Percentiles rank a stretch among this genome's conserved stretches.
Evolutionary conservation across 176 grass and related monocot genomes (phyloP).

Genomic region (Tillandsia fasciculata): DNA sequence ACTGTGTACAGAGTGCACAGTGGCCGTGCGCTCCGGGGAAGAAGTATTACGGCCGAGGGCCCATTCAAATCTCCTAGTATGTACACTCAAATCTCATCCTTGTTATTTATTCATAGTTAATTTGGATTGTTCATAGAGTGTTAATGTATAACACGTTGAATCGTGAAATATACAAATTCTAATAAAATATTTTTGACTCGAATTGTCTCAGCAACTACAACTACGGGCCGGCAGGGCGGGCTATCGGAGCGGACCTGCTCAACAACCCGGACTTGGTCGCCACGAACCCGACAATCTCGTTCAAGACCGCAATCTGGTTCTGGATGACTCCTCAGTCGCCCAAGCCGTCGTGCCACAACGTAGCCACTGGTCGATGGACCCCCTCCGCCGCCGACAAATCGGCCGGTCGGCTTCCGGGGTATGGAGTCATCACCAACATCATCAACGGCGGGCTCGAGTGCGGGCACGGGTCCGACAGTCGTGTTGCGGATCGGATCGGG

Average conservation of each 20-base stretch:
- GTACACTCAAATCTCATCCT: not conserved
- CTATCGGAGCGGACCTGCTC: constrained; percentile 34
- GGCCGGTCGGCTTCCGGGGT: constrained; percentile 25
- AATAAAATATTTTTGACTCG: not conserved
- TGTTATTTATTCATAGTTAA: no score
- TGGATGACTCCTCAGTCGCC: constrained; percentile 39
- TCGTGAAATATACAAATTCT: no score
- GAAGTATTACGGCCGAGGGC: constrained; percentile 30
- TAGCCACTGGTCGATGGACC: constrained; percentile 36
- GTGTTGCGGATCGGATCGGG: constrained; percentile 17
- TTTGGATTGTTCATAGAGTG: not conserved
- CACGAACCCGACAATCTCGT: constrained; percentile 27
- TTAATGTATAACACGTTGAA: not conserved
- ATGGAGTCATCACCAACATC: constrained; percentile 53
- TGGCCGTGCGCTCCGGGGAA: constrained; percentile 23
- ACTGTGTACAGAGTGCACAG: constrained; percentile 15
- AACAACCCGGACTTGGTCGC: constrained; percentile 56
- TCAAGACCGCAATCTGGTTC: constrained; percentile 58
- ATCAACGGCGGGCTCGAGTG: constrained; percentile 29
- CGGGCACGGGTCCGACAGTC: constrained; percentile 1
- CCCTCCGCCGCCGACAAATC: constrained; percentile 13
- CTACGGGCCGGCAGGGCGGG: constrained; percentile 41
- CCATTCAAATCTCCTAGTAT: constrained; percentile 32
- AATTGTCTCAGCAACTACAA: constrained; percentile 44
- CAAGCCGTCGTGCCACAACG: constrained; percentile 56